phyloP scores from a whole-genome alignment of 495 filamentous ascomycete species.

The Terfezia boudieri region DNA sequence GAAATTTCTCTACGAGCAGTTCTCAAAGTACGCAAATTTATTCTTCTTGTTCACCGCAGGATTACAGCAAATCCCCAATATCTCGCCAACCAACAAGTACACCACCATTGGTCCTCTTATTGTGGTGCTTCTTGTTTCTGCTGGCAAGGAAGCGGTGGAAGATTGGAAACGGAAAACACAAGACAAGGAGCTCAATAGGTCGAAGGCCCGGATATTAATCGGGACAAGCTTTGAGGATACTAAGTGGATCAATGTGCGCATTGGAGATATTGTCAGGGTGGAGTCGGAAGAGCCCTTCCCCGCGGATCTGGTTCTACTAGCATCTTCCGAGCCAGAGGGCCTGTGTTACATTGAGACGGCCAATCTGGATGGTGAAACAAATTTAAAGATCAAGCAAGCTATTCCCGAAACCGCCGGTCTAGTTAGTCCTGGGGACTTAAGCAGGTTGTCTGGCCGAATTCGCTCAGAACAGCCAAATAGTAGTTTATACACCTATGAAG shows the following conservation, averaged over 20 bases:
- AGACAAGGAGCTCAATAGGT: conserved; percentile 71
- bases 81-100: conserved; percentile 84
- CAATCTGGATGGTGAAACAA: conserved; percentile 95
- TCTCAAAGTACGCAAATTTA: conserved; percentile 96
- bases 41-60: conserved; percentile 98
- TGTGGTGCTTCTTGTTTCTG: conserved; percentile 78
- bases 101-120: conserved; percentile 88
- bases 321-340: conserved; percentile 91
- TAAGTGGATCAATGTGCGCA: conserved; percentile 79
- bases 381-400: conserved; percentile 96
- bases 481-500: conserved; percentile 96
- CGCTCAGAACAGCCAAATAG: conserved; percentile 96
- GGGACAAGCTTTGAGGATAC: conserved; percentile 70
- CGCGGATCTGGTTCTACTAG: conserved; percentile 75
- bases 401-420: conserved; percentile 79
- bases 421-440: conserved; percentile 70
- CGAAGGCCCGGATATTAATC: conserved; percentile 60
- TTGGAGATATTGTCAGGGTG: conserved; percentile 86
- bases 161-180: conserved; percentile 78
- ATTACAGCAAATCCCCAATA: conserved; percentile 83
- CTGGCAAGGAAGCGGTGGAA: conserved; percentile 83
- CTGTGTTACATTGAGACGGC: conserved; percentile 98
- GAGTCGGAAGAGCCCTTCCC: conserved; percentile 94
- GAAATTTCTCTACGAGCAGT: conserved; percentile 97
- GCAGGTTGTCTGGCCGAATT: conserved; percentile 63